These are phyloP conservation scores for Rhododendron mucronatum DNA, from an alignment of 148 eudicot genomes.

Conservation along the genomic window DNA sequence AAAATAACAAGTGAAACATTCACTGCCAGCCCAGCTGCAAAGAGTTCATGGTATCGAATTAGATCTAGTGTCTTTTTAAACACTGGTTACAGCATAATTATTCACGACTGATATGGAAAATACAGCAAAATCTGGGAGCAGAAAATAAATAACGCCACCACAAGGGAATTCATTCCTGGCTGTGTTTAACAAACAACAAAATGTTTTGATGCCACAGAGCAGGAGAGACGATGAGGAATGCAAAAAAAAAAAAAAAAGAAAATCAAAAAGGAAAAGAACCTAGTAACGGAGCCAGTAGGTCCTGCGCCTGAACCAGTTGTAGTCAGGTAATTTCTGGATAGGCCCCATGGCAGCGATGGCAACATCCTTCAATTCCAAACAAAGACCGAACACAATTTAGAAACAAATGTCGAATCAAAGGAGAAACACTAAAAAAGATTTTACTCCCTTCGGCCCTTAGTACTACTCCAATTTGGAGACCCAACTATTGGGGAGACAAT, in stretches of 20 bases:
- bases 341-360: conserved; percentile 82
- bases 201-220: background rate
- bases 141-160: background rate
- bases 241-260: background rate
- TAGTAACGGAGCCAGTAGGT: conserved; percentile 85
- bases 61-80: background rate
- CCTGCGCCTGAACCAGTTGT: conserved; percentile 97
- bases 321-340: conserved; percentile 69
- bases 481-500: background rate
- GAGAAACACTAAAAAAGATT: background rate
- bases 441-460: background rate
- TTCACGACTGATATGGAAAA: conserved; percentile 3
- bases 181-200: background rate
- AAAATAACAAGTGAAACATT: background rate
- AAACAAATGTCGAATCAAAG: background rate
- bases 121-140: conserved; percentile 3
- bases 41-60: background rate
- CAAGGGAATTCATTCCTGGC: background rate
- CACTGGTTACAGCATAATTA: conserved; percentile 18
- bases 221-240: background rate
- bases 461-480: background rate
- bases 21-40: background rate
- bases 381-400: background rate
- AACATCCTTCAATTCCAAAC: conserved; percentile 46
- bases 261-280: conserved; percentile 13